Conservation (phyloP, 495 filamentous ascomycete genomes). For the Penicillium paradoxum region DNA sequence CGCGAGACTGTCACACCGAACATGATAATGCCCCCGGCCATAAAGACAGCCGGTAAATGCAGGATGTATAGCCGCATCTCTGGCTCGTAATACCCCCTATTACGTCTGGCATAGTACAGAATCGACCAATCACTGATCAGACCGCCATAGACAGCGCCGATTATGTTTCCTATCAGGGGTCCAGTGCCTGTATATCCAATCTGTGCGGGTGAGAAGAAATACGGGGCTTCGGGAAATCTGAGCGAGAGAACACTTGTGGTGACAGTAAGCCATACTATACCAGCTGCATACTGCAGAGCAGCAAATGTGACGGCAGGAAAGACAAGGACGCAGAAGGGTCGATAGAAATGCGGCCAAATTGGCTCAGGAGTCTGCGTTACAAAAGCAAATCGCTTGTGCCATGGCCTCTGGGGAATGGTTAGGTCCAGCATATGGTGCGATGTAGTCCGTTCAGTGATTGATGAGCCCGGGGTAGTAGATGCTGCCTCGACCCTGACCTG, state of each 20-base stretch:
- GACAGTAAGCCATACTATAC: conserved; percentile 35
- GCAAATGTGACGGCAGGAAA: conserved; percentile 41
- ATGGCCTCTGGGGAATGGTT: conserved; percentile 23
- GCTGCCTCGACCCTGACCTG: not conserved
- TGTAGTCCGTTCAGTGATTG: conserved; percentile 4
- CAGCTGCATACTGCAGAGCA: conserved; percentile 34
- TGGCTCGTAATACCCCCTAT: conserved; percentile 40
- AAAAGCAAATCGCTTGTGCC: conserved; percentile 22
- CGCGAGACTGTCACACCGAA: conserved; percentile 29
- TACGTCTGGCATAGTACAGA: conserved; percentile 31
- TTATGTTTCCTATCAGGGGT: conserved; percentile 36
- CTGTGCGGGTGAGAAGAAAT: conserved; percentile 35
- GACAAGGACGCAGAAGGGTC: conserved; percentile 28
- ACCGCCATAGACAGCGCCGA: conserved; percentile 36
- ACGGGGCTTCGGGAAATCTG: conserved; percentile 37
- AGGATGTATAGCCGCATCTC: conserved; percentile 41
- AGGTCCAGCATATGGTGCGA: conserved; percentile 22
- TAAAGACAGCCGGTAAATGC: conserved; percentile 25
- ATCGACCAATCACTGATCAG: conserved; percentile 39
- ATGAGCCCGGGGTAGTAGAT: conserved; percentile 1
- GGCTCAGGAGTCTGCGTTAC: conserved; percentile 25
- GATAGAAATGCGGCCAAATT: conserved; percentile 32
- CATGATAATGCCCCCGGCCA: conserved; percentile 34
- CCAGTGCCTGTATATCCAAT: conserved; percentile 39
- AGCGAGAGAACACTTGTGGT: conserved; percentile 26